Base-by-base conservation (phyloP, 1,284 basidiomycete species). In the Microbotryum lychnidis-dioicae region DNA sequence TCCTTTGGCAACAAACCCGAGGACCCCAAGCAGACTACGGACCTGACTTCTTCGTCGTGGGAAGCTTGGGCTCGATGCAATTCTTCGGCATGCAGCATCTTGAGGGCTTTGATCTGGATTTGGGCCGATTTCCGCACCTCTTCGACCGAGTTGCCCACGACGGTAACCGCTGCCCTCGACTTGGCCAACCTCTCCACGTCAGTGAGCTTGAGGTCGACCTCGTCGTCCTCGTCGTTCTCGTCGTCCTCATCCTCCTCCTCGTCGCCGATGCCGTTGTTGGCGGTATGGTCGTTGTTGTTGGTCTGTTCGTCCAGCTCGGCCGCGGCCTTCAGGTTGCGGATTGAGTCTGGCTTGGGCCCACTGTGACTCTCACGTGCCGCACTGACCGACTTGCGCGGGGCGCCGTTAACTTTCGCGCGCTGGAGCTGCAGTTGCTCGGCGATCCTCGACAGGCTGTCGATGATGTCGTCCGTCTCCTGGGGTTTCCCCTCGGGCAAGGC, bases 11-110 rank as follows among this genome's bases (percentile, higher is more conserved):
- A 16, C 37, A 18, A 42, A 18, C 10, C 16, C 12, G 12, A 18
- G 14, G 12, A 18, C 37, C 14, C 9, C 12, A 27, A 21, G 45
- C 1, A 31, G 37, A 42, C 2, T 3, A 58, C 67, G 27, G 33
- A 69, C 67, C 67, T 60, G 21, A 69, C 67, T 49, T 69, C 64
- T 37, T 66, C 66, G 63, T 69, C 67, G 56, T 69, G 67, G 8
- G 57, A 56, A 27, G 64, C 50, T n/a, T 66, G 64, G 3, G 65
- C 54, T 23, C 63, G 58, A 16, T 63, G 61, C 20, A 69, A 49
- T 25, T 69, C 67, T 33, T 69, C 67, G 3, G 64, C 64, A 21
- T 68, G 67, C 10, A 66, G 50, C 5, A 66, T 45, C 58, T 66
- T 68, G 62, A 68, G 67, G 49, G 64, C 67, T 27, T 59, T 55